These are phyloP conservation scores for Russula dissimulans DNA, from an alignment of 768 basidiomycete species.

Conservation along the genomic window DNA sequence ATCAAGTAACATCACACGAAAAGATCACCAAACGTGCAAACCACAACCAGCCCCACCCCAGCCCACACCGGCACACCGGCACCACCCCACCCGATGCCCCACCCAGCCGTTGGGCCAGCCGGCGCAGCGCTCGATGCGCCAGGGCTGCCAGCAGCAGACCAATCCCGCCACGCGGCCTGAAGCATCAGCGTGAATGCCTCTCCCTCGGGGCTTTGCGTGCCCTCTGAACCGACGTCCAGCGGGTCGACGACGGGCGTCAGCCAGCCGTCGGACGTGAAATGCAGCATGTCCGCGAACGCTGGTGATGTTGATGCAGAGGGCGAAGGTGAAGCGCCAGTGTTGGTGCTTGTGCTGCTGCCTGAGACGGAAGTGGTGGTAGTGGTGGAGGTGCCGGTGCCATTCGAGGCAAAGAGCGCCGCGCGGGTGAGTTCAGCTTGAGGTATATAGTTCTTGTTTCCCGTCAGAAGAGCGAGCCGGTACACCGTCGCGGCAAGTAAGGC, in stretches of 20 bases:
- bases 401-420: conserved; percentile 27
- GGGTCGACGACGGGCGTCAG: conserved; percentile 72
- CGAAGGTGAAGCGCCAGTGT: conserved; percentile 16
- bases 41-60: too few relatives aligned
- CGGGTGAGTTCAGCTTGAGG: conserved; percentile 51
- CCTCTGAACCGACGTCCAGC: conserved; percentile 37
- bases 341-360: neutral
- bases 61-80: too few relatives aligned
- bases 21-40: too few relatives aligned
- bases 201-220: conserved; percentile 57
- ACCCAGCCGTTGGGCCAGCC: too few relatives aligned
- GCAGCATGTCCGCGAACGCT: conserved; percentile 17
- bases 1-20: too few relatives aligned
- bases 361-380: neutral
- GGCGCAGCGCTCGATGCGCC: conserved; percentile 25
- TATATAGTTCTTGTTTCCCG: conserved; percentile 40
- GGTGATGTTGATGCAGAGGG: neutral
- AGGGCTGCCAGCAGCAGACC: conserved; percentile 46
- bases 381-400: neutral
- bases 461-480: conserved; percentile 57
- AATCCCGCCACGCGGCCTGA: conserved; percentile 69
- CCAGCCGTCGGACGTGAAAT: conserved; percentile 56
- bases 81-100: too few relatives aligned
- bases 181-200: conserved; percentile 74
- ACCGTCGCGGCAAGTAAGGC: conserved; percentile 70